Evolutionary conservation across 2,329 filamentous ascomycete species (phyloP).

Genomic region (Sporothrix luriei): DNA sequence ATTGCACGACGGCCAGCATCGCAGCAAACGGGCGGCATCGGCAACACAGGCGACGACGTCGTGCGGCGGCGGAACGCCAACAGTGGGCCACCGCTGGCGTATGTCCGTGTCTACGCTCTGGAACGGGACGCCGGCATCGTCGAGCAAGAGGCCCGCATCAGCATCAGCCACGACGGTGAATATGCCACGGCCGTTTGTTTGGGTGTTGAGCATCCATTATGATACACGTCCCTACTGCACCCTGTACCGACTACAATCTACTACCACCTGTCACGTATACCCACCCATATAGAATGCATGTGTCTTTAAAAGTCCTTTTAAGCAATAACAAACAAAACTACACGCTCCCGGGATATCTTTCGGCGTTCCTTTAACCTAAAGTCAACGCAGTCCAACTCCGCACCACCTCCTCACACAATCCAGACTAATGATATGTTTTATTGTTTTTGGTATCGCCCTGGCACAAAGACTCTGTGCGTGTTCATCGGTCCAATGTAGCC

Average conservation of each 20-base stretch:
- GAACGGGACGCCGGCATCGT: neutral
- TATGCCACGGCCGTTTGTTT: slow-evolving; percentile 75
- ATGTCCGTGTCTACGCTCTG: slow-evolving; percentile 42
- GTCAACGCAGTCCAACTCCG: slow-evolving; percentile 29
- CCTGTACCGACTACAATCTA: too few species aligned
- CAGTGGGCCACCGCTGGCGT: slow-evolving; percentile 49
- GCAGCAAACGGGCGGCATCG: neutral
- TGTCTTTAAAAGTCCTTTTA: slow-evolving; percentile 21
- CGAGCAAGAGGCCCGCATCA: slow-evolving; percentile 65
- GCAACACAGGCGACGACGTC: neutral
- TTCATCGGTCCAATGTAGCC: neutral
- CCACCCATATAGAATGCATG: neutral
- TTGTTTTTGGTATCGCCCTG: neutral
- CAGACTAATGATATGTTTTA: slow-evolving; percentile 1
- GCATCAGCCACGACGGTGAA: slow-evolving; percentile 84
- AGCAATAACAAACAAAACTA: slow-evolving; percentile 31
- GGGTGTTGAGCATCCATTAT: slow-evolving; percentile 43
- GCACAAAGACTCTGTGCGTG: neutral
- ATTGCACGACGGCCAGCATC: slow-evolving; percentile 41
- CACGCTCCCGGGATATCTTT: slow-evolving; percentile 35
- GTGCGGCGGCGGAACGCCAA: slow-evolving; percentile 21
- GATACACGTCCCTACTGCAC: neutral
- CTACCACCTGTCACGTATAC: neutral
- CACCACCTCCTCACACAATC: neutral
- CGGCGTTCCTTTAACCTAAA: slow-evolving; percentile 14